A percentile compares a stretch with the other conserved stretches of the same genome.
Evolutionary conservation across 1,284 basidiomycete genomes (phyloP).

Genomic region (Leccinum subrobustum): DNA sequence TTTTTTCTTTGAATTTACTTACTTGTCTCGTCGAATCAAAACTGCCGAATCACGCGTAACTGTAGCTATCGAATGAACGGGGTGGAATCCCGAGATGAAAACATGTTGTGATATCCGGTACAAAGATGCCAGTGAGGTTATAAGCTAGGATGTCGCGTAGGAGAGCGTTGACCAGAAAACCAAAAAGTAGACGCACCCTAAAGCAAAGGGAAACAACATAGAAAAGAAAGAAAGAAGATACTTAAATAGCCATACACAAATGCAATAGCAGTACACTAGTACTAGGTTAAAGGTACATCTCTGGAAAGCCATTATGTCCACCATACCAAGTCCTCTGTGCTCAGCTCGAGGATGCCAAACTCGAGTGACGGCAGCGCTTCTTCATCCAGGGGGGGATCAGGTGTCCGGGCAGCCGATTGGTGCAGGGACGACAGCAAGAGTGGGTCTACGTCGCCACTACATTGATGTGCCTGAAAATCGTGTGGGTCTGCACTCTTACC

Average conservation of each 20-base stretch:
- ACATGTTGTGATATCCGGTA: not conserved
- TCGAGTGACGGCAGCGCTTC: constrained; percentile 17
- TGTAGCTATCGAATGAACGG: too few species aligned
- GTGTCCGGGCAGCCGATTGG: not conserved
- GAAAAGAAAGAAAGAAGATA: not conserved
- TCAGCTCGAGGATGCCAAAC: constrained; percentile 21
- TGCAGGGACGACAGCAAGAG: not conserved
- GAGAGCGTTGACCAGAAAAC: not conserved
- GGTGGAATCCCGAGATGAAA: not conserved
- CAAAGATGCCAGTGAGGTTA: not conserved
- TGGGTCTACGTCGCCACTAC: not conserved
- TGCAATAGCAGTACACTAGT: not conserved
- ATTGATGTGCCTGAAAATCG: constrained; percentile 10
- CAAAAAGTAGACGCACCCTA: not conserved
- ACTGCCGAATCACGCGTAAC: too few species aligned
- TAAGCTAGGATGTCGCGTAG: not conserved
- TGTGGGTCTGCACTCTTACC: constrained; percentile 18
- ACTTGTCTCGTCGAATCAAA: not conserved
- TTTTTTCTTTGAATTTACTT: not conserved
- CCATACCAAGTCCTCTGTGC: constrained; percentile 9
- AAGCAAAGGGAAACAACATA: not conserved
- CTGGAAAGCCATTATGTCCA: not conserved
- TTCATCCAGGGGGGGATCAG: not conserved
- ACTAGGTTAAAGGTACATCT: constrained; percentile 2
- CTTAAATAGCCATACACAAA: not conserved